phyloP scores from a whole-genome alignment of 192 early-diverging fungal genomes.

The Chytriomyces hyalinus region DNA sequence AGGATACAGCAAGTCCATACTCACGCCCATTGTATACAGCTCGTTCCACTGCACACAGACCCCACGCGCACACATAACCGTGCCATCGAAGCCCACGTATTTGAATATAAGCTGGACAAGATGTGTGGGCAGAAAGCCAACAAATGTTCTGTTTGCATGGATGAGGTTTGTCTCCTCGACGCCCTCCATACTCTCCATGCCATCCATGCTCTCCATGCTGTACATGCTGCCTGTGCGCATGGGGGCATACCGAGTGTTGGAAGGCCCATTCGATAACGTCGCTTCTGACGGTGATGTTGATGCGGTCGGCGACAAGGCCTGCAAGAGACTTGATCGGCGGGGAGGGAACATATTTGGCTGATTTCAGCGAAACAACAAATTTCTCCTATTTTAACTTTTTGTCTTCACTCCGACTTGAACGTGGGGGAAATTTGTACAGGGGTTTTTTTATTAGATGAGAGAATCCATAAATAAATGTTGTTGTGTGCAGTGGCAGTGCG shows the following conservation, averaged over 20 bases:
- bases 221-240: background rate
- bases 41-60: constrained; percentile 17
- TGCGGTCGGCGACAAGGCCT: no score
- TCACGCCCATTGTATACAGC: constrained; percentile 3
- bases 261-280: background rate
- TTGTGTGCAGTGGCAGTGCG: no score
- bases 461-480: no score
- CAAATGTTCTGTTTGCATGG: background rate
- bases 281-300: no score
- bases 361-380: no score
- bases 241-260: background rate
- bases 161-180: background rate
- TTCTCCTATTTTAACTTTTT: no score
- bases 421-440: no score
- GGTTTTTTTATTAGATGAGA: no score
- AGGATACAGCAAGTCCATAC: background rate
- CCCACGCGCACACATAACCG: constrained; percentile 8
- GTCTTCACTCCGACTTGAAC: no score
- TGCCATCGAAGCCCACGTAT: background rate
- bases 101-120: background rate
- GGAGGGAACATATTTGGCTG: background rate
- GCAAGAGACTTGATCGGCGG: background rate
- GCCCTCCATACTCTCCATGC: background rate
- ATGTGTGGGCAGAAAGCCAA: background rate
- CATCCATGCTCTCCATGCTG: background rate